Conservation (phyloP, 352 stramenopile species). For the Phytophthora quininea region DNA sequence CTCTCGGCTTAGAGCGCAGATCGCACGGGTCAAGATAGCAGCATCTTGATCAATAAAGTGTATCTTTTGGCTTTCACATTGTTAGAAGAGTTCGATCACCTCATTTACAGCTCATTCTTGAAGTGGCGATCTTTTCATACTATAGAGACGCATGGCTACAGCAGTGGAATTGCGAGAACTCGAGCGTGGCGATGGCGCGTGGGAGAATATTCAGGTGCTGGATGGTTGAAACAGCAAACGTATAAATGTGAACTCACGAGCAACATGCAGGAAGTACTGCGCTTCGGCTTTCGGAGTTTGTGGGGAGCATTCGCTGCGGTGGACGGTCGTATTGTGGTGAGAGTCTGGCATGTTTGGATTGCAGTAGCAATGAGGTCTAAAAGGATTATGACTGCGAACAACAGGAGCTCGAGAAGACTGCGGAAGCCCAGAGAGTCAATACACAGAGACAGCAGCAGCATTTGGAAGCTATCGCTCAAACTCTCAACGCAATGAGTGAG, state of each 20-base stretch:
- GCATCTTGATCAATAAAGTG: too few relatives aligned
- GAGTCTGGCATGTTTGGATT: background rate
- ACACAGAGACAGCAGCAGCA: slow-evolving; percentile 39
- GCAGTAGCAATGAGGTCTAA: too few relatives aligned
- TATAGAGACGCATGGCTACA: slow-evolving; percentile 38
- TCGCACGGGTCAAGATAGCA: too few relatives aligned
- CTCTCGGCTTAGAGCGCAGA: slow-evolving; percentile 50
- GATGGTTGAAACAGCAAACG: background rate
- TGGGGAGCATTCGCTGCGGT: slow-evolving; percentile 31
- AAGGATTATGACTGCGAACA: background rate
- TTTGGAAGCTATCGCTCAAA: slow-evolving; percentile 47
- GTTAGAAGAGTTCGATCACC: too few relatives aligned
- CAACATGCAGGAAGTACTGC: slow-evolving; percentile 49
- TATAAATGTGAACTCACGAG: slow-evolving; percentile 1
- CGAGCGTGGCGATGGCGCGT: slow-evolving; percentile 53
- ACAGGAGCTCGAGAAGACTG: slow-evolving; percentile 30
- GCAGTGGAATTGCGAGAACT: slow-evolving; percentile 38
- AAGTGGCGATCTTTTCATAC: slow-evolving; percentile 4
- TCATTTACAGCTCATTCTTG: too few relatives aligned
- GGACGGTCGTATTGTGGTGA: slow-evolving; percentile 29
- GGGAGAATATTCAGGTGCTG: slow-evolving; percentile 73
- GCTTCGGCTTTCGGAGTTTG: slow-evolving; percentile 45
- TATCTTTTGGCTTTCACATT: too few relatives aligned
- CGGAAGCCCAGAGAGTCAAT: slow-evolving; percentile 16
- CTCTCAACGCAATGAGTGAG: slow-evolving; percentile 54